A percentile compares a stretch with the other conserved stretches of the same genome.
Conservation (phyloP, 177 flowering plant species). For the Vitis hybrid region DNA sequence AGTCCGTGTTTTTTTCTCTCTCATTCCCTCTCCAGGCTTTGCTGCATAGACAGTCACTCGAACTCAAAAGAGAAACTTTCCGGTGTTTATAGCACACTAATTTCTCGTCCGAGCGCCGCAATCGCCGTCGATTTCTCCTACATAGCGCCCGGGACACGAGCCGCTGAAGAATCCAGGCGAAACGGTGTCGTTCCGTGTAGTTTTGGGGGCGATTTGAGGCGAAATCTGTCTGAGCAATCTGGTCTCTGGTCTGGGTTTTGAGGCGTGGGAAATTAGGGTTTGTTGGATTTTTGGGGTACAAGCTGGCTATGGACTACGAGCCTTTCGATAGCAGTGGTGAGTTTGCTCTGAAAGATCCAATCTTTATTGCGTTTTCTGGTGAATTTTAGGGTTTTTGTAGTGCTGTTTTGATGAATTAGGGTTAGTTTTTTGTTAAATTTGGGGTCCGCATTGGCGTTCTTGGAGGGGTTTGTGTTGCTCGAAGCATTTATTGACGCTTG, state of each 20-base stretch:
- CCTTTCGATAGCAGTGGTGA: constrained; percentile 53
- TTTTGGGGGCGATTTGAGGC: too few relatives aligned
- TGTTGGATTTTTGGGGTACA: not conserved
- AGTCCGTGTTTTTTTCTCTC: not conserved
- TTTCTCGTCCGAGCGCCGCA: not conserved
- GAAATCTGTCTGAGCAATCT: not conserved
- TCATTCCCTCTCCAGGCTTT: not conserved
- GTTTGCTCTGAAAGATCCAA: constrained; percentile 8
- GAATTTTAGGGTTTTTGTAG: not conserved
- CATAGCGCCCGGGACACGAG: too few relatives aligned
- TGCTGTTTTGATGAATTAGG: constrained; percentile 1
- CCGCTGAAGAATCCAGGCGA: too few relatives aligned
- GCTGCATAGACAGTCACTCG: not conserved
- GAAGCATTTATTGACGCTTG: not conserved
- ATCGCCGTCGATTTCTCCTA: too few relatives aligned
- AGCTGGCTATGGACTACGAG: constrained; percentile 32
- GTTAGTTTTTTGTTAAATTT: not conserved
- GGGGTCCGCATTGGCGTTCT: not conserved
- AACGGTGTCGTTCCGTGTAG: too few relatives aligned
- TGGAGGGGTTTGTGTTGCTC: not conserved
- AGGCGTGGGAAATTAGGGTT: not conserved
- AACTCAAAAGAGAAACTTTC: not conserved
- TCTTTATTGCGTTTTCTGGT: not conserved
- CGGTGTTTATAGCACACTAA: not conserved
- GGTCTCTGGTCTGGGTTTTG: not conserved